Conservation (phyloP, 768 basidiomycete genomes). For the Brasilioporus rufonigricans region DNA sequence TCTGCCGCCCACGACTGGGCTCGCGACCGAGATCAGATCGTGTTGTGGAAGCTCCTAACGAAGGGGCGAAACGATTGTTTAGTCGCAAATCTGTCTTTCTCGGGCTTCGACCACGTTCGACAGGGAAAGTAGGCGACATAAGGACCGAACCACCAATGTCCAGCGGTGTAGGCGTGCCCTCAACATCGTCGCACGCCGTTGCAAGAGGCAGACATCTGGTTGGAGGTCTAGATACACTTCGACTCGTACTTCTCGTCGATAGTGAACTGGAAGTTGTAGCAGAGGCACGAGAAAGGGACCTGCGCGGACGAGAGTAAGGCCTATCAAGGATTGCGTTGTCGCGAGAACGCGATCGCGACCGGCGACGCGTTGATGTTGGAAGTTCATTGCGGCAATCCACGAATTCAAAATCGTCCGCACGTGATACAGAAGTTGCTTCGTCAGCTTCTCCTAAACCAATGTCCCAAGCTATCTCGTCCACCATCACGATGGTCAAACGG, state of each 20-base stretch:
- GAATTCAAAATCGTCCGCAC: constrained; percentile 30
- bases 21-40: constrained; percentile 25
- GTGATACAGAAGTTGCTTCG: constrained; percentile 30
- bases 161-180: constrained; percentile 21
- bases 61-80: constrained; percentile 19
- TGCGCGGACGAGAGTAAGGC: constrained; percentile 33
- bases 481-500: constrained; percentile 80
- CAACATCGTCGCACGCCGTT: constrained; percentile 25
- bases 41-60: constrained; percentile 22
- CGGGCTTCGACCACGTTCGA: constrained; percentile 30
- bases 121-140: constrained; percentile 18
- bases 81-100: constrained; percentile 16
- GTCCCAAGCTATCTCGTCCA: constrained; percentile 80
- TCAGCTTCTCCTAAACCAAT: constrained; percentile 64
- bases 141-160: constrained; percentile 27
- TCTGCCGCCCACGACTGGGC: constrained; percentile 17
- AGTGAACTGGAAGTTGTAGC: constrained; percentile 38
- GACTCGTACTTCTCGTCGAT: constrained; percentile 38
- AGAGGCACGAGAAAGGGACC: constrained; percentile 53
- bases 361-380: constrained; percentile 16
- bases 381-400: constrained; percentile 17
- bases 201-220: constrained; percentile 24
- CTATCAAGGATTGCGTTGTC: constrained; percentile 8
- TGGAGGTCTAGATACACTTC: constrained; percentile 41
- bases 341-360: constrained; percentile 32